phyloP scores from a whole-genome alignment of 306 rosid species.

The Lupinus albus region DNA sequence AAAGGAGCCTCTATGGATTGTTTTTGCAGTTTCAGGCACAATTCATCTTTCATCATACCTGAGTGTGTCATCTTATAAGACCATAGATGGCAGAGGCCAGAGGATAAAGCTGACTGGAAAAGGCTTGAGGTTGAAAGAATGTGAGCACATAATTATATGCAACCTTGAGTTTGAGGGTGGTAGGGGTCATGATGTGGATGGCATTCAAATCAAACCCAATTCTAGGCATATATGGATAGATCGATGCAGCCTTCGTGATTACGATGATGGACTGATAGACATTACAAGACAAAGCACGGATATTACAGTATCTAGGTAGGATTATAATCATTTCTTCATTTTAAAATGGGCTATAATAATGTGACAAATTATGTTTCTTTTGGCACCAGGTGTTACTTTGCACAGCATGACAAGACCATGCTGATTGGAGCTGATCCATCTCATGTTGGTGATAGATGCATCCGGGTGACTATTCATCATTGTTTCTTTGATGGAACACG shows the following conservation, averaged over 20 bases:
- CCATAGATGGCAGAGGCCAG: slow-evolving; percentile 90
- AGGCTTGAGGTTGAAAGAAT: slow-evolving; percentile 89
- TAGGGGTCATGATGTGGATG: slow-evolving; percentile 93
- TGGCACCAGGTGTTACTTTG: slow-evolving; percentile 73
- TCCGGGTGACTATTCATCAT: slow-evolving; percentile 91
- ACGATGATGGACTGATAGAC: slow-evolving; percentile 90
- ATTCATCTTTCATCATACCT: slow-evolving; percentile 69
- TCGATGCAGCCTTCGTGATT: slow-evolving; percentile 84
- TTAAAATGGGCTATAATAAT: neutral
- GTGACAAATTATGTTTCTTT: neutral
- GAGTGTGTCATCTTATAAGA: slow-evolving; percentile 71
- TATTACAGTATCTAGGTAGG: slow-evolving; percentile 84
- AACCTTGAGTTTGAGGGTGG: slow-evolving; percentile 97
- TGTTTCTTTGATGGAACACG: slow-evolving; percentile 91
- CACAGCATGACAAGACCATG: slow-evolving; percentile 87
- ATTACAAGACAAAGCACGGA: slow-evolving; percentile 89
- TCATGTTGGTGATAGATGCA: slow-evolving; percentile 78
- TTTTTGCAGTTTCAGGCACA: slow-evolving; percentile 67
- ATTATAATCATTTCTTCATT: slow-evolving; percentile 25
- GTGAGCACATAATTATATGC: slow-evolving; percentile 88
- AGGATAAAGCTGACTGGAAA: slow-evolving; percentile 78
- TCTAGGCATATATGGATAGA: slow-evolving; percentile 92
- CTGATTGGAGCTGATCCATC: slow-evolving; percentile 91
- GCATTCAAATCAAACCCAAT: slow-evolving; percentile 91
- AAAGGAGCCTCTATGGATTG: slow-evolving; percentile 72